These are phyloP conservation scores for Chrysoporthe puriensis DNA, from an alignment of 2,329 filamentous ascomycete genomes.

Conservation along the genomic window DNA sequence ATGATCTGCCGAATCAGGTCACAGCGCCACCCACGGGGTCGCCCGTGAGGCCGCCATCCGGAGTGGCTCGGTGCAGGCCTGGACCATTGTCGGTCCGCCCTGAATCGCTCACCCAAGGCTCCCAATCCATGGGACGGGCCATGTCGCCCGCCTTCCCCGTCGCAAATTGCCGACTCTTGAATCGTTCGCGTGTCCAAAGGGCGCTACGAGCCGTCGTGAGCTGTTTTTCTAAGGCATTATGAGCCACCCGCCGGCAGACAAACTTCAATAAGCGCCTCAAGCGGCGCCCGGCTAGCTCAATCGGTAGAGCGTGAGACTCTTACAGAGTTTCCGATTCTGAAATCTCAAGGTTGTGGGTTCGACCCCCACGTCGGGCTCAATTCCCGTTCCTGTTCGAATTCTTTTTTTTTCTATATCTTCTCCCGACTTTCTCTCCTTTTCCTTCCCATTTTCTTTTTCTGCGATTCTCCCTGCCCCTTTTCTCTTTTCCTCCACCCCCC, in stretches of 20 bases:
- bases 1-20: too few species aligned
- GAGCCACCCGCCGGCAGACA: rapidly evolving
- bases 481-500: too few species aligned
- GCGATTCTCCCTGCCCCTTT: not conserved
- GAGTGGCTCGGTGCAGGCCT: too few species aligned
- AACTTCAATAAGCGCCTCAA: slow-evolving; percentile 4
- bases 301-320: slow-evolving; percentile 77
- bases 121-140: too few species aligned
- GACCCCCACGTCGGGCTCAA: slow-evolving; percentile 22
- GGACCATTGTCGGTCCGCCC: too few species aligned
- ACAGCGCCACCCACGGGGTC: too few species aligned
- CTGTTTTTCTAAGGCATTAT: not conserved
- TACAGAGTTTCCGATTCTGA: slow-evolving; percentile 36
- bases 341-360: slow-evolving; percentile 22
- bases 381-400: slow-evolving; percentile 2
- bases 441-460: not conserved
- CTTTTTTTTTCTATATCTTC: not conserved
- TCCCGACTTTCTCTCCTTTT: not conserved
- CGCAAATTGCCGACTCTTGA: not conserved
- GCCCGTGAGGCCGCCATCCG: too few species aligned
- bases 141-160: too few species aligned
- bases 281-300: slow-evolving; percentile 63
- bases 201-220: too few species aligned
- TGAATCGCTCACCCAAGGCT: too few species aligned
- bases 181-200: not conserved